A percentile compares a stretch with the other conserved stretches of the same genome.
Conservation (phyloP, 2,329 filamentous ascomycete species). For the Penicillium italicum region DNA sequence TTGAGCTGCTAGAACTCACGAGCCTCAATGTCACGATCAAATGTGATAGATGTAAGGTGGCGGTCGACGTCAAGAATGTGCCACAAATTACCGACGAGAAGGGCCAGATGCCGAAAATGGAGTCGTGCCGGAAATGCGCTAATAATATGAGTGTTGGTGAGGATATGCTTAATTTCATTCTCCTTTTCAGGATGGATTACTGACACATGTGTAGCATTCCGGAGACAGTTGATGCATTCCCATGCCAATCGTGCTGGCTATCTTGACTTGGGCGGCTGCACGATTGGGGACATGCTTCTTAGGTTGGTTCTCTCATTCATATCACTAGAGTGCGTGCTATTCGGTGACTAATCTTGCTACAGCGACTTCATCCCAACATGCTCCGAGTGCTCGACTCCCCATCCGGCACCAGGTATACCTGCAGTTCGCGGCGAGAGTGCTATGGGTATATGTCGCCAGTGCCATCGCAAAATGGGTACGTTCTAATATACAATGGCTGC, state of each 20-base stretch:
- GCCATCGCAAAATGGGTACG: conserved; percentile 70
- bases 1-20: conserved; percentile 69
- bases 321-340: not conserved
- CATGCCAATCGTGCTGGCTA: conserved; percentile 74
- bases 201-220: conserved; percentile 46
- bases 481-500: not conserved
- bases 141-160: conserved; percentile 48
- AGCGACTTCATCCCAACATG: conserved; percentile 79
- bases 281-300: conserved; percentile 70
- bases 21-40: conserved; percentile 68
- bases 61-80: conserved; percentile 65
- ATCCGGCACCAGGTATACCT: conserved; percentile 60
- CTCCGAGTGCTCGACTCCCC: conserved; percentile 66
- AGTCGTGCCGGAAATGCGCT: conserved; percentile 56
- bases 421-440: conserved; percentile 70
- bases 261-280: conserved; percentile 71
- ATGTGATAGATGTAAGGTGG: conserved; percentile 73
- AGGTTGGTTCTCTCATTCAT: conserved; percentile 44
- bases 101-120: conserved; percentile 42
- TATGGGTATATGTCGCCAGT: conserved; percentile 72
- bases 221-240: conserved; percentile 67
- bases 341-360: conserved; percentile 5
- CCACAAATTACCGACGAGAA: conserved; percentile 50
- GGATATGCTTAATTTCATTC: not conserved
- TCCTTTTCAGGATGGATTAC: not conserved